Evolutionary conservation across 129 eudicot genomes (phyloP).

Genomic region (Flaveria robusta): DNA sequence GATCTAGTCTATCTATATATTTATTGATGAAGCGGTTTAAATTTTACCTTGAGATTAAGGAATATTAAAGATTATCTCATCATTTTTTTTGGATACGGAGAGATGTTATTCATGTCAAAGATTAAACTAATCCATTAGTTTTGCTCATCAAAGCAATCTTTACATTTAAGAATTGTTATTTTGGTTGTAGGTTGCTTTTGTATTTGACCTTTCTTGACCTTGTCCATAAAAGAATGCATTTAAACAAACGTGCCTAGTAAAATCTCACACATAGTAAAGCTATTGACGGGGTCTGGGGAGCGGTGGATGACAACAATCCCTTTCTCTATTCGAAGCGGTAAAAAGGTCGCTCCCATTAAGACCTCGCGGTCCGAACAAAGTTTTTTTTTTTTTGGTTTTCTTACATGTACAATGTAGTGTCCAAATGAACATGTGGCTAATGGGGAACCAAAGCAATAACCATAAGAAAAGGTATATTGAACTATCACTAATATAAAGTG

Average conservation of each 20-base stretch:
- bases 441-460: no score
- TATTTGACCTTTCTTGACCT: neutral
- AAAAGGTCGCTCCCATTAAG: no score
- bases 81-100: neutral
- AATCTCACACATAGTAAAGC: no score
- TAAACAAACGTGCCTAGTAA: neutral
- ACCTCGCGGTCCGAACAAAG: no score
- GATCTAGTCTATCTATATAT: neutral
- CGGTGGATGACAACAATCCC: no score
- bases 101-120: neutral
- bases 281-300: no score
- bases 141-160: neutral
- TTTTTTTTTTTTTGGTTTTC: no score
- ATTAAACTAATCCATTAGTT: neutral
- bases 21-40: neutral
- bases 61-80: neutral
- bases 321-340: no score
- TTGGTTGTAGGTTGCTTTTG: neutral
- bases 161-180: neutral
- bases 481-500: no score
- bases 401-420: no score
- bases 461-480: no score
- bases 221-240: neutral
- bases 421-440: no score
- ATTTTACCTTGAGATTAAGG: neutral